Conservation (phyloP, 768 basidiomycete species). For the Termitomyces sp. region DNA sequence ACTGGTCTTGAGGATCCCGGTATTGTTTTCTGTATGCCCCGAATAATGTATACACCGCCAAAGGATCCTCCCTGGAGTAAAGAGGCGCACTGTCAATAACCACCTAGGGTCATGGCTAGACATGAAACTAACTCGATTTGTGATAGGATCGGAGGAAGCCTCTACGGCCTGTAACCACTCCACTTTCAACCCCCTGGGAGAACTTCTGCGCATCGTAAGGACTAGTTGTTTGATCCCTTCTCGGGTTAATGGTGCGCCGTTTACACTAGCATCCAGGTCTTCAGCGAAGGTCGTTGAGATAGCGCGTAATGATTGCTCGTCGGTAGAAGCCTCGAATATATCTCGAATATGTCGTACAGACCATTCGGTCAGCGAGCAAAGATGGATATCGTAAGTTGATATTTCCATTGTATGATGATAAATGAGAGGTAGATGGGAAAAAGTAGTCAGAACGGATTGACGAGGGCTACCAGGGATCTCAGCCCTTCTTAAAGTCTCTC, state of each 20-base stretch:
- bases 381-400: slow-evolving; percentile 13
- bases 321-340: slow-evolving; percentile 45
- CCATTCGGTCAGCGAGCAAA: slow-evolving; percentile 43
- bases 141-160: slow-evolving; percentile 30
- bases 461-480: not conserved
- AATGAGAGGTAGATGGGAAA: not conserved
- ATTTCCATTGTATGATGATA: slow-evolving; percentile 9
- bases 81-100: not conserved
- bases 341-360: slow-evolving; percentile 40
- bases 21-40: slow-evolving; percentile 35
- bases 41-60: slow-evolving; percentile 45
- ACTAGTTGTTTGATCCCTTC: slow-evolving; percentile 37
- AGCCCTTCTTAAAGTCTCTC: slow-evolving; percentile 11
- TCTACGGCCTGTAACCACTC: slow-evolving; percentile 44
- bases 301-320: slow-evolving; percentile 34
- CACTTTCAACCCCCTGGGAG: slow-evolving; percentile 36
- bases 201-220: slow-evolving; percentile 31
- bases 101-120: not conserved
- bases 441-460: not conserved
- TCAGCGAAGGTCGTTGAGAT: slow-evolving; percentile 41
- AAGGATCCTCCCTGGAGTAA: slow-evolving; percentile 38
- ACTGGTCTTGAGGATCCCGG: slow-evolving; percentile 26
- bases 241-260: slow-evolving; percentile 35
- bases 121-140: slow-evolving; percentile 34
- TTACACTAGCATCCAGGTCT: slow-evolving; percentile 32